Evolutionary conservation across 805 yeast genomes (phyloP).

Genomic region (Saturnispora serradocipensis): DNA sequence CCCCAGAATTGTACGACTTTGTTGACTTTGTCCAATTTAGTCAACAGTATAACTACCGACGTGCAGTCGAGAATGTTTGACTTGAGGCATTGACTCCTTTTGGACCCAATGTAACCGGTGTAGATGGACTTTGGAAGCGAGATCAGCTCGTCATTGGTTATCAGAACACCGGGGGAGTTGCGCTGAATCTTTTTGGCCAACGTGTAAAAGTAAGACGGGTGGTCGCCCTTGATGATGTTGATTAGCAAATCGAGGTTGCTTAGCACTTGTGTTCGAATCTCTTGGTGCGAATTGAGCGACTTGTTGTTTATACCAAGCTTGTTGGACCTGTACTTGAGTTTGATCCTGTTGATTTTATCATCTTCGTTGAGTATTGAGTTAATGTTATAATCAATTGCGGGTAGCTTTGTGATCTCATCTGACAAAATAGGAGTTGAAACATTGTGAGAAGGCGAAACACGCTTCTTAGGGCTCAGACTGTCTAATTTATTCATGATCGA

Average conservation of each 20-base stretch:
- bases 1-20: slow-evolving; percentile 55
- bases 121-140: slow-evolving; percentile 37
- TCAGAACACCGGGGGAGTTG: slow-evolving; percentile 32
- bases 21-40: slow-evolving; percentile 25
- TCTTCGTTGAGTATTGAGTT: slow-evolving; percentile 1
- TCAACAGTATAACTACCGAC: slow-evolving; percentile 19
- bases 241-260: slow-evolving; percentile 8
- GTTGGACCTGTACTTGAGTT: slow-evolving; percentile 12
- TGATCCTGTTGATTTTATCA: slow-evolving; percentile 10
- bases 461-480: background rate
- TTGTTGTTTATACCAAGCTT: slow-evolving; percentile 13
- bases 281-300: slow-evolving; percentile 7
- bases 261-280: slow-evolving; percentile 7
- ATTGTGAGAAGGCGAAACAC: background rate
- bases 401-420: background rate
- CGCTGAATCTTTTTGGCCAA: slow-evolving; percentile 36
- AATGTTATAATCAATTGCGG: background rate
- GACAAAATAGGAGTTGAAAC: background rate
- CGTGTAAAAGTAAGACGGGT: slow-evolving; percentile 40
- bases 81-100: slow-evolving; percentile 24
- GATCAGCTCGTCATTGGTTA: slow-evolving; percentile 40
- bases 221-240: slow-evolving; percentile 31
- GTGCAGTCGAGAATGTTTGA: background rate
- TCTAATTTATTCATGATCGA: background rate
- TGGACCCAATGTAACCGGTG: slow-evolving; percentile 56